Evolutionary conservation across 169 alveolate genomes (phyloP).

Genomic region (Plasmodium coatneyi): DNA sequence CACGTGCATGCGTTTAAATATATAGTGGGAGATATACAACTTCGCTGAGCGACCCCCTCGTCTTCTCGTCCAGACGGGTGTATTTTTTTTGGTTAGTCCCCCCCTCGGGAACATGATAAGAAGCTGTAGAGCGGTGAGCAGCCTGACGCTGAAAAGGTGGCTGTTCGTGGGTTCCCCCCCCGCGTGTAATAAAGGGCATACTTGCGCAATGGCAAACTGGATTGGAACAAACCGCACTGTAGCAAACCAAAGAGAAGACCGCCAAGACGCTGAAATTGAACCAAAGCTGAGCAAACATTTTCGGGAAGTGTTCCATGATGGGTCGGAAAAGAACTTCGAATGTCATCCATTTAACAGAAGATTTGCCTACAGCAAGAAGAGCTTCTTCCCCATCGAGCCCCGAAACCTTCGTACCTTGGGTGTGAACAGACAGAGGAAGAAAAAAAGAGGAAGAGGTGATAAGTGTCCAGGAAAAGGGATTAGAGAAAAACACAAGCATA

Average conservation of each 20-base stretch:
- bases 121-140: conserved; percentile 50
- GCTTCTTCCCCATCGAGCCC: conserved; percentile 89
- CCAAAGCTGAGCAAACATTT: conserved; percentile 57
- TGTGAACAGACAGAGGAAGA: conserved; percentile 79
- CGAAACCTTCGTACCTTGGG: conserved; percentile 85
- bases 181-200: background rate
- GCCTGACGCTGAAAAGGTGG: background rate
- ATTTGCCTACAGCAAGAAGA: conserved; percentile 84
- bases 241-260: background rate
- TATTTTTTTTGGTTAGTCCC: background rate
- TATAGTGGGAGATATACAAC: background rate
- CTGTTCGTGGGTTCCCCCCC: background rate
- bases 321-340: conserved; percentile 61
- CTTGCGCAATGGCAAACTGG: background rate
- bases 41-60: background rate
- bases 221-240: background rate
- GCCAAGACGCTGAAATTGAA: background rate
- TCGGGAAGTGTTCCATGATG: conserved; percentile 72
- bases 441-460: conserved; percentile 86
- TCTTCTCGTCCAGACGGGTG: background rate
- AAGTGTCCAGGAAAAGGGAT: conserved; percentile 87
- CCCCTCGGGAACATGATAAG: conserved; percentile 31
- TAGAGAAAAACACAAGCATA: conserved; percentile 81
- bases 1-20: background rate
- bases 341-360: conserved; percentile 87